Conservation (phyloP, 2,329 filamentous ascomycete species). For the Trichoderma aggressivum region DNA sequence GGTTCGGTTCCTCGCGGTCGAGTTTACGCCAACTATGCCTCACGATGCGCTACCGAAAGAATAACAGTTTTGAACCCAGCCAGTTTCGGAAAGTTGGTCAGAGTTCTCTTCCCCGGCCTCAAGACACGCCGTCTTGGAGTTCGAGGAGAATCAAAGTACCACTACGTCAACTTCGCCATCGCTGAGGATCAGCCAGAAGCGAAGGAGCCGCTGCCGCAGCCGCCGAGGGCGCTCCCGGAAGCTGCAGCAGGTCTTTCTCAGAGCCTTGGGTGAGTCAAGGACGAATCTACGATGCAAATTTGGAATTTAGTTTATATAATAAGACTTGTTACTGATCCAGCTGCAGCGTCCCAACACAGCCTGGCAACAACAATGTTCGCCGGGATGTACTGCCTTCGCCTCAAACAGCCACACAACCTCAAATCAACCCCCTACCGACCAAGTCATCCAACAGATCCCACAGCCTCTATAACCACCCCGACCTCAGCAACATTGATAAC, state of each 20-base stretch:
- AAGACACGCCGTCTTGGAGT: slow-evolving; percentile 90
- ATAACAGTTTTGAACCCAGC: slow-evolving; percentile 95
- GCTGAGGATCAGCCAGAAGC: slow-evolving; percentile 54
- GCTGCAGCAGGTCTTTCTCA: slow-evolving; percentile 42
- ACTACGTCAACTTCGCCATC: slow-evolving; percentile 72
- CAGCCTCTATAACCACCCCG: slow-evolving; percentile 59
- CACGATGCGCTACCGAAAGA: slow-evolving; percentile 84
- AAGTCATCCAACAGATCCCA: slow-evolving; percentile 28
- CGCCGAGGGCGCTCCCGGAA: slow-evolving; percentile 50
- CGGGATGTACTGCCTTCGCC: slow-evolving; percentile 31
- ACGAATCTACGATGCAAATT: neutral
- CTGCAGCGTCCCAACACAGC: slow-evolving; percentile 31
- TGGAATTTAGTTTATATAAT: neutral
- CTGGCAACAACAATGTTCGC: slow-evolving; percentile 28
- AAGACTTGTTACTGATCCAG: neutral
- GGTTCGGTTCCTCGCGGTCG: slow-evolving; percentile 87
- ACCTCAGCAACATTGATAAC: slow-evolving; percentile 55
- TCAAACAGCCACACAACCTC: slow-evolving; percentile 26
- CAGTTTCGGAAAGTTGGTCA: slow-evolving; percentile 94
- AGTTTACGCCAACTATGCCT: slow-evolving; percentile 94
- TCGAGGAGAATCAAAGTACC: slow-evolving; percentile 95
- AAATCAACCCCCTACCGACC: slow-evolving; percentile 14
- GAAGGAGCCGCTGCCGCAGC: slow-evolving; percentile 43
- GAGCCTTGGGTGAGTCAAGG: slow-evolving; percentile 45
- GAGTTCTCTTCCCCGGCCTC: slow-evolving; percentile 92